phyloP scores from a whole-genome alignment of 2,329 filamentous ascomycete genomes.

The Fonsecaea monophora region DNA sequence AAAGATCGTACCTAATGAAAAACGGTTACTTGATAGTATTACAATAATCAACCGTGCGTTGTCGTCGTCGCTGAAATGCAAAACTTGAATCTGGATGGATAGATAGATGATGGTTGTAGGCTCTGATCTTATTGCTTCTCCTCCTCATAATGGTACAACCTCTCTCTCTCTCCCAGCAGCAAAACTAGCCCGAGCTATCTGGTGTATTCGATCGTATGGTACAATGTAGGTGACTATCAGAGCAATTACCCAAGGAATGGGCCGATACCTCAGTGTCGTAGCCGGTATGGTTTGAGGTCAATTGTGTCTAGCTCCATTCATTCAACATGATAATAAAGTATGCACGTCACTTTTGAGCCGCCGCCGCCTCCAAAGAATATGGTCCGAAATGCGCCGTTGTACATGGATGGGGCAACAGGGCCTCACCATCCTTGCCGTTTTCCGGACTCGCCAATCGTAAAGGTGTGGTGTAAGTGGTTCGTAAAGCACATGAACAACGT shows the following conservation, averaged over 20 bases:
- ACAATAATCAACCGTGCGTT: background rate
- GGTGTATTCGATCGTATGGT: slow-evolving; percentile 13
- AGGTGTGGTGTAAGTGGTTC: slow-evolving; percentile 20
- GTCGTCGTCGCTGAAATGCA: too few relatives aligned
- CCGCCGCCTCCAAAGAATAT: background rate
- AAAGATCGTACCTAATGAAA: background rate
- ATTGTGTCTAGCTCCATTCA: slow-evolving; percentile 18
- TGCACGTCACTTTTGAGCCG: slow-evolving; percentile 21
- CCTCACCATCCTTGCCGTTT: slow-evolving; percentile 22
- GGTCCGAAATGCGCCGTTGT: slow-evolving; percentile 18
- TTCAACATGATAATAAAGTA: background rate
- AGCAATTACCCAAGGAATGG: slow-evolving; percentile 14
- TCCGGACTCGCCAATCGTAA: slow-evolving; percentile 16
- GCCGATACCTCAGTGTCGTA: slow-evolving; percentile 6
- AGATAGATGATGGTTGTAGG: too few relatives aligned
- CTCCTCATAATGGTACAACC: slow-evolving; percentile 16
- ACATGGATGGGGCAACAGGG: slow-evolving; percentile 15
- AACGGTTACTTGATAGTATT: slow-evolving; percentile 15
- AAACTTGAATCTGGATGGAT: too few relatives aligned
- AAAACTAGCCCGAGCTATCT: slow-evolving; percentile 20
- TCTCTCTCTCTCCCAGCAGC: slow-evolving; percentile 3
- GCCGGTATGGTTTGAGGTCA: slow-evolving; percentile 7
- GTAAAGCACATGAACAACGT: slow-evolving; percentile 32
- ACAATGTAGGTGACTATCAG: slow-evolving; percentile 13
- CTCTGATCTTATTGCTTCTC: slow-evolving; percentile 7